Percentiles rank a stretch among this genome's conserved stretches.
phyloP scores from a whole-genome alignment of 2,329 filamentous ascomycete genomes.

The Dactylonectria macrodidyma region DNA sequence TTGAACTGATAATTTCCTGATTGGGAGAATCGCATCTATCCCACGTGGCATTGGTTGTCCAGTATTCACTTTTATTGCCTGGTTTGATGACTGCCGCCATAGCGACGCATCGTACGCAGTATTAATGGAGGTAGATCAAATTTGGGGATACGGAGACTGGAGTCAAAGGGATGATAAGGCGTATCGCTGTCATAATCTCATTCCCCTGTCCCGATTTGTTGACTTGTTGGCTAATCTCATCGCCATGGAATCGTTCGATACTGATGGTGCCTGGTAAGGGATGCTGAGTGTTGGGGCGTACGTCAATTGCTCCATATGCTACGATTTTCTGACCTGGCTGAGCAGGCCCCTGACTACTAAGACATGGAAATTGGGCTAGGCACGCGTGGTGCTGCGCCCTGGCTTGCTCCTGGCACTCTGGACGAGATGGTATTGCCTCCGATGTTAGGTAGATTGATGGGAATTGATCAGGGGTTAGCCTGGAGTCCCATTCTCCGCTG shows the following conservation, averaged over 20 bases:
- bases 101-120: neutral
- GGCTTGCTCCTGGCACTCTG: neutral
- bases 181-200: constrained; percentile 27
- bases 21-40: neutral
- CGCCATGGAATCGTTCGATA: constrained; percentile 42
- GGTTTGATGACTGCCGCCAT: neutral
- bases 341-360: constrained; percentile 8
- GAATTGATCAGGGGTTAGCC: neutral
- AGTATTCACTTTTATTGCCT: neutral
- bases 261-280: constrained; percentile 16
- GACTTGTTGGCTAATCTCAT: constrained; percentile 35
- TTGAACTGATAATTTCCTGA: neutral
- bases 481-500: neutral
- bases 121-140: neutral
- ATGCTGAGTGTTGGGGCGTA: constrained; percentile 31
- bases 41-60: neutral
- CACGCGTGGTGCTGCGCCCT: constrained; percentile 18
- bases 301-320: constrained; percentile 35
- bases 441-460: neutral
- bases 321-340: constrained; percentile 37
- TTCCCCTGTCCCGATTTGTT: constrained; percentile 39
- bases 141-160: constrained; percentile 10
- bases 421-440: constrained; percentile 2
- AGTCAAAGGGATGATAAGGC: constrained; percentile 15
- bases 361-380: constrained; percentile 23